Evolutionary conservation across 225 moss, liverwort and hornwort genomes (phyloP), one percentile per base, ranked within the genome.

Genomic region (Climacium dendroides): DNA sequence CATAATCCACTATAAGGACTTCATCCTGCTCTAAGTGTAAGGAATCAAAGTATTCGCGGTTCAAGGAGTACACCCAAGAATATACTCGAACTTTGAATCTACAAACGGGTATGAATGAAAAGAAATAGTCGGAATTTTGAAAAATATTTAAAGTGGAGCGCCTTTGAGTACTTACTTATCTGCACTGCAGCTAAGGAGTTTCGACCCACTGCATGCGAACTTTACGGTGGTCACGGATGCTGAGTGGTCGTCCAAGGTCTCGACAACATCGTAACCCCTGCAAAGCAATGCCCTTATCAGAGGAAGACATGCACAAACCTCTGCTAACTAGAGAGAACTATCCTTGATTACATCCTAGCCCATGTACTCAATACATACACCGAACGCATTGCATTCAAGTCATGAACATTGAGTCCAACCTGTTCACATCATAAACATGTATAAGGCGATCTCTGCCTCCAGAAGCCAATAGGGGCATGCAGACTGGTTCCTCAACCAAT

Each of bases 181-280:
- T 78, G 95, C 96, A 89, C 96, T 95, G 79, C 96, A 96, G 37
- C 96, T 96, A 58, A 96, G 88, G 62, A 96, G 96, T 78, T 95
- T 96, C 32, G 92, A 94, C 24, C 95, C 96, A 94, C 76, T 90
- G 80, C 92, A 94, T 55, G 90, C 92, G 79, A 96, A 96, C 71
- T 93, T 94, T 78, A 96, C 95, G 6, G 94, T 94, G 80, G 93
- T 96, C 39, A 96, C 92, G 30, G 95, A 95, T 77, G 93, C 95
- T 75, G 93, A 93, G 89, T 96, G 96, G 64, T 95, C 94, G 71
- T 95, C 94, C 60, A 96, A 89, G 73, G 96, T 96, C 82, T 96
- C 96, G 18, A 96, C 90, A 70, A 96, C 95, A 90, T 95, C 91
- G 87, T 95, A 95, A 79, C 81, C 92, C 85, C 95, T 96, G 87